Evolutionary conservation across 208 protist genomes (phyloP).

Genomic region (Acanthamoeba castellanii): DNA sequence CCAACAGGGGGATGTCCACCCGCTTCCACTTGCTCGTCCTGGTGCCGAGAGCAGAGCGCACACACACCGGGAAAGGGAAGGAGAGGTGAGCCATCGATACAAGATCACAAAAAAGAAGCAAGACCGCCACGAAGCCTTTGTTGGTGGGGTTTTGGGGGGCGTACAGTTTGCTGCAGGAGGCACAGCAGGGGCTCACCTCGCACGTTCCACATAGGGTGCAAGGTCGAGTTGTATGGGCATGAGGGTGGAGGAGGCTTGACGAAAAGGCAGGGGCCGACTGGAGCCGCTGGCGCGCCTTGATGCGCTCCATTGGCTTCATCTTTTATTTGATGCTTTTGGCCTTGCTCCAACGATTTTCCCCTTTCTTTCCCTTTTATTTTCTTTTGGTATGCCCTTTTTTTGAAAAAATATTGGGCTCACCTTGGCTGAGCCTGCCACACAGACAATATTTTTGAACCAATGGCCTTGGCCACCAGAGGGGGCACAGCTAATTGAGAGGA

Average conservation of each 20-base stretch:
- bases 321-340: not conserved
- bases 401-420: too few species aligned
- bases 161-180: constrained; percentile 8
- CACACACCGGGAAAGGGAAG: not conserved
- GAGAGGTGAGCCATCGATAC: too few species aligned
- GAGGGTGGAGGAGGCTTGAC: not conserved
- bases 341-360: too few species aligned
- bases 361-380: too few species aligned
- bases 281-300: not conserved
- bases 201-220: constrained; percentile 3
- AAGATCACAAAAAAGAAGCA: too few species aligned
- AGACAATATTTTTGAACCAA: not conserved
- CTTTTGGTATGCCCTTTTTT: too few species aligned
- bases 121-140: too few species aligned
- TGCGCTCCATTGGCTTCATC: not conserved
- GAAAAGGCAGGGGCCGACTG: too few species aligned
- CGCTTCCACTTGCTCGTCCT: constrained; percentile 25
- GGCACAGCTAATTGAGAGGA: not conserved
- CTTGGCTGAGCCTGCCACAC: too few species aligned
- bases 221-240: not conserved
- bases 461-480: not conserved
- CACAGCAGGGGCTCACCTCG: constrained; percentile 3
- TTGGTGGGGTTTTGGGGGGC: not conserved
- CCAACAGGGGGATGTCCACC: not conserved
- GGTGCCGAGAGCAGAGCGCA: not conserved